Base-by-base conservation (phyloP, 139 green algal species). In the Gonium pectorale region DNA sequence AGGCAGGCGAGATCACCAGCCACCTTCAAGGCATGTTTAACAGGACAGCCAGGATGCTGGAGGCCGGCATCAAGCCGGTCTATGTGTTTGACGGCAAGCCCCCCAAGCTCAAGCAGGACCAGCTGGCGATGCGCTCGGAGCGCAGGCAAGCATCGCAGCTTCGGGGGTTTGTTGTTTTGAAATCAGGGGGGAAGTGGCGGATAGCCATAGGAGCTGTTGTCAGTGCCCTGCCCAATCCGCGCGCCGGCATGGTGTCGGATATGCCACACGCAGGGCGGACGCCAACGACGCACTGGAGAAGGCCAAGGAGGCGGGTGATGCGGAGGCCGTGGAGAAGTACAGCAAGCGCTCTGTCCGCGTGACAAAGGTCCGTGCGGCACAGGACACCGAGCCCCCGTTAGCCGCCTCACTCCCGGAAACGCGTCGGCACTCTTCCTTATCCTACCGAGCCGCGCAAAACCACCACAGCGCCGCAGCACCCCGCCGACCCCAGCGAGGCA, bases 11-110 rank as follows among this genome's bases (percentile, higher is more conserved):
- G 13, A 91, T 98, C 27, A 99, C 98, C 24, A 98, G 95, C 56
- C 92, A 94, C 67, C 54, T 95, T 26, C 89, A 96, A 79, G 98
- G 98, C 49, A 99, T 99, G 96, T 98, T 99, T 72, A 98, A 95
- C 85, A 89, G 97, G 31, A 99, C 97, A 35, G 92, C 90, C 5
- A 92, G 94, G 9, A 98, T 99, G 96, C 86, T 99, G 29, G 96
- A 99, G 77, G 95, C 95, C 15, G 96, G 87, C 70, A 98, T 99
- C 80, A 96, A 97, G 74, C 97, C 97, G 21, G 93, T 99, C 79
- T 99, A 98, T 89, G 96, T 99, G 15, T 99, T 99, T 89, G 97
- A 99, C 59, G 97, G 97, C 69, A 98, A 98, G 87, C 93, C 97
- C 5, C 97, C 97, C 5, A 86, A 96, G 56, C 88, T 98, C 22